Evolutionary conservation across 2,329 filamentous ascomycete species (phyloP).

Genomic region (Piedraia hortae): DNA sequence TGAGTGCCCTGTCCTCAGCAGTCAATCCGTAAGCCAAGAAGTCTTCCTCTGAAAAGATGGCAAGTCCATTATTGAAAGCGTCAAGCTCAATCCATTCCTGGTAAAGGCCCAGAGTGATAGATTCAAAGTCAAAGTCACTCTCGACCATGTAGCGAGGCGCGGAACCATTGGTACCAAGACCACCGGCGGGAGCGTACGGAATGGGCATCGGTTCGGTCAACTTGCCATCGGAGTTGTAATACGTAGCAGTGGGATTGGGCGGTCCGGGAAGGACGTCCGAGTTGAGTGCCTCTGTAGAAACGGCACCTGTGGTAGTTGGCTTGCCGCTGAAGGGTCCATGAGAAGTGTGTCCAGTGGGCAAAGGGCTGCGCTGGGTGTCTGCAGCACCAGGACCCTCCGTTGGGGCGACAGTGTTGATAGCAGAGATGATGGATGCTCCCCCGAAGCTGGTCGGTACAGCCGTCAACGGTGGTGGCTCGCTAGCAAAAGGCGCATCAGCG

Average conservation of each 20-base stretch:
- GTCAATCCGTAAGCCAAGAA: constrained; percentile 41
- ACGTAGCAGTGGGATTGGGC: constrained; percentile 32
- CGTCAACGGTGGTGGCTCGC: constrained; percentile 11
- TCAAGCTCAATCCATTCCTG: constrained; percentile 71
- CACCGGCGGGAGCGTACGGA: constrained; percentile 42
- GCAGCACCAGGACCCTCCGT: constrained; percentile 12
- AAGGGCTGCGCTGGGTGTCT: constrained; percentile 20
- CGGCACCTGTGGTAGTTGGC: constrained; percentile 40
- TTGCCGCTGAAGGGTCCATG: constrained; percentile 43
- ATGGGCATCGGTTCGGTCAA: constrained; percentile 40
- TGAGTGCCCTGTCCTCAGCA: constrained; percentile 39
- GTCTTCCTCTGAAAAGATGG: constrained; percentile 37
- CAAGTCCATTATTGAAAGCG: constrained; percentile 50
- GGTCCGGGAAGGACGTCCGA: constrained; percentile 30
- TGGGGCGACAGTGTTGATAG: constrained; percentile 11
- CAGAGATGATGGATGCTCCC: constrained; percentile 17
- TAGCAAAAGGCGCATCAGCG: constrained; percentile 17
- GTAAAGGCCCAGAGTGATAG: constrained; percentile 45
- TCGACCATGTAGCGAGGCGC: constrained; percentile 48
- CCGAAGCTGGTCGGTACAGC: constrained; percentile 17
- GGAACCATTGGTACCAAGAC: constrained; percentile 51
- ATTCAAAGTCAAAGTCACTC: constrained; percentile 64
- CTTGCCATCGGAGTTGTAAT: constrained; percentile 43
- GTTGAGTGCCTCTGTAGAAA: constrained; percentile 20
- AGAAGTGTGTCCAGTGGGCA: constrained; percentile 30